phyloP scores from a whole-genome alignment of 2,329 filamentous ascomycete species.

The Alternaria gaisen region DNA sequence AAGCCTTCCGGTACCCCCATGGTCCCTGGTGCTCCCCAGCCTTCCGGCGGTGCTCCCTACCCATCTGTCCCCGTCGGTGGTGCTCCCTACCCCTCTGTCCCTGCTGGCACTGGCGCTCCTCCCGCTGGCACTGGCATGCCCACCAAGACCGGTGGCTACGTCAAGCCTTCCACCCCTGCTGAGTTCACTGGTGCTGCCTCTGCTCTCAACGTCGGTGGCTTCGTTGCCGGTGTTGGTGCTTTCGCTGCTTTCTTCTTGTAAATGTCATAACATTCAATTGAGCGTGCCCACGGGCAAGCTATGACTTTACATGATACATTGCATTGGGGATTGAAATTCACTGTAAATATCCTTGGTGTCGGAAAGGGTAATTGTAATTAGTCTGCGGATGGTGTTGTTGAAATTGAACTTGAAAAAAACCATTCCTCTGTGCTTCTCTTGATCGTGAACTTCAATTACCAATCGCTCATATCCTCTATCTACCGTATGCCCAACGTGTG shows the following conservation, averaged over 20 bases:
- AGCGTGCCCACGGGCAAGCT: slow-evolving; percentile 44
- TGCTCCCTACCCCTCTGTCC: slow-evolving; percentile 25
- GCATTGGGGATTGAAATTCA: slow-evolving; percentile 30
- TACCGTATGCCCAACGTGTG: too few species aligned
- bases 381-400: slow-evolving; percentile 26
- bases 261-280: slow-evolving; percentile 48
- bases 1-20: slow-evolving; percentile 12
- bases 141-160: slow-evolving; percentile 43
- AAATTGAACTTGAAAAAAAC: slow-evolving; percentile 33
- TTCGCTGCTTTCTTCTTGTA: slow-evolving; percentile 55
- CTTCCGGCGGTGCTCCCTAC: slow-evolving; percentile 25
- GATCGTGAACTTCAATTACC: not conserved
- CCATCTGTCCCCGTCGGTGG: slow-evolving; percentile 12
- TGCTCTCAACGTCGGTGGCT: slow-evolving; percentile 48
- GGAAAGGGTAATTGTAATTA: slow-evolving; percentile 44
- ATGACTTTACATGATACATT: slow-evolving; percentile 52
- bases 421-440: not conserved
- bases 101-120: slow-evolving; percentile 18
- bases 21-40: slow-evolving; percentile 6
- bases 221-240: slow-evolving; percentile 53
- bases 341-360: slow-evolving; percentile 40
- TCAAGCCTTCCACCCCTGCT: slow-evolving; percentile 43
- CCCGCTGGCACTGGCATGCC: slow-evolving; percentile 40
- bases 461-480: too few species aligned
- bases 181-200: slow-evolving; percentile 52